These are phyloP conservation scores for sunflower (Helianthus annuus) DNA, from an alignment of 129 eudicot species.

Conservation along the genomic window DNA sequence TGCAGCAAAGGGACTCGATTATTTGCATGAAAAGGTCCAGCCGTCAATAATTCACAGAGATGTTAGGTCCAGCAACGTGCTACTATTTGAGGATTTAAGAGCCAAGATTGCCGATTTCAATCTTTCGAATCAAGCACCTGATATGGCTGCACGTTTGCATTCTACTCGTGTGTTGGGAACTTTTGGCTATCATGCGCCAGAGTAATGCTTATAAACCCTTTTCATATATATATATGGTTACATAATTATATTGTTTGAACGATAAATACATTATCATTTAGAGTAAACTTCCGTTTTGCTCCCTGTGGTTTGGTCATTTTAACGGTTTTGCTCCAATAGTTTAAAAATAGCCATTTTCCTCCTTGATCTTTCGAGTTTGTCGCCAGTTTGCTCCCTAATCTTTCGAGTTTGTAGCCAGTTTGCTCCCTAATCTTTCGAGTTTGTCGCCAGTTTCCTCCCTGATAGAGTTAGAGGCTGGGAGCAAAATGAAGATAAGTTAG, in stretches of 20 bases:
- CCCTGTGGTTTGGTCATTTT: too few species aligned
- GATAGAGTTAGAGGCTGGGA: too few species aligned
- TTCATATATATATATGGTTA: not conserved
- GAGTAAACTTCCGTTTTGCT: too few species aligned
- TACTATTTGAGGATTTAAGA: constrained; percentile 76
- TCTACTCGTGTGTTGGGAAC: constrained; percentile 96
- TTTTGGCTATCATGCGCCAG: constrained; percentile 96
- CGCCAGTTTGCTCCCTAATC: too few species aligned
- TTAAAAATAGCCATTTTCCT: too few species aligned
- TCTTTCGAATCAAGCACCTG: constrained; percentile 95
- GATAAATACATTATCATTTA: not conserved
- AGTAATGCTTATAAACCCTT: constrained; percentile 53
- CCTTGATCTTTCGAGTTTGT: too few species aligned
- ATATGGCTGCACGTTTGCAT: constrained; percentile 98
- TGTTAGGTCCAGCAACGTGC: constrained; percentile 91
- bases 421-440: too few species aligned
- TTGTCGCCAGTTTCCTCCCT: too few species aligned
- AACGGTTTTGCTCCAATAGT: too few species aligned
- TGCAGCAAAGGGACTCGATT: constrained; percentile 94
- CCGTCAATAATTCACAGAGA: constrained; percentile 91
- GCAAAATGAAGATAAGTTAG: too few species aligned
- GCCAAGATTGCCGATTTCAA: constrained; percentile 96
- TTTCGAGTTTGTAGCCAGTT: too few species aligned
- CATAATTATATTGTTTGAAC: not conserved
- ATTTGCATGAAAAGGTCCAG: constrained; percentile 86